These are phyloP conservation scores for Atractiella rhizophila DNA, from an alignment of 768 basidiomycete genomes.

Conservation along the genomic window DNA sequence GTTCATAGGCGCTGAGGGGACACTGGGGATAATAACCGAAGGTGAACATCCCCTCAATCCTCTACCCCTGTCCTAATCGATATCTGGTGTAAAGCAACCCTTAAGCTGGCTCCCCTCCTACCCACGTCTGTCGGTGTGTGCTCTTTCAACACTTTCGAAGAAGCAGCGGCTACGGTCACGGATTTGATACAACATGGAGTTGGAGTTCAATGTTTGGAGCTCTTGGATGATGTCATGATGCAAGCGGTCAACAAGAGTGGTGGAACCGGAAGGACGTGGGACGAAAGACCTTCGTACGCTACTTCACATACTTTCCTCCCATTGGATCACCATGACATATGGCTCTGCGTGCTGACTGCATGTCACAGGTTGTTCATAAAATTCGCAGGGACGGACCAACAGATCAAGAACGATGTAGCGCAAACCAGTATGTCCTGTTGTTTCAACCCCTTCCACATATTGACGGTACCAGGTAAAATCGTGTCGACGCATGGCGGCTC, in stretches of 20 bases:
- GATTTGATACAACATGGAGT: conserved; percentile 49
- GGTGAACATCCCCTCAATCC: conserved; percentile 23
- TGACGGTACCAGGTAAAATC: conserved; percentile 23
- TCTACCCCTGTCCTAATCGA: background rate
- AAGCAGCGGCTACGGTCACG: conserved; percentile 54
- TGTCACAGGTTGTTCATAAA: conserved; percentile 47
- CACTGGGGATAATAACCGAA: conserved; percentile 70
- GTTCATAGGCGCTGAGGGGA: conserved; percentile 29
- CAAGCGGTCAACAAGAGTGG: conserved; percentile 45
- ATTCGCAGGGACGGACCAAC: conserved; percentile 46
- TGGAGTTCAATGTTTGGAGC: conserved; percentile 60
- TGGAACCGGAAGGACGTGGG: conserved; percentile 26
- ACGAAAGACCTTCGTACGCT: conserved; percentile 2
- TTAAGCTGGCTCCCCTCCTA: conserved; percentile 51
- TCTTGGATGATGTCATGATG: conserved; percentile 67
- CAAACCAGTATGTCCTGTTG: conserved; percentile 3
- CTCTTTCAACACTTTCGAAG: conserved; percentile 53
- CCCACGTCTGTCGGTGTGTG: conserved; percentile 72
- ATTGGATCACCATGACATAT: background rate
- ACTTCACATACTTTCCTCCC: background rate
- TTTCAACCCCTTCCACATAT: background rate
- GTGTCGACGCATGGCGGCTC: conserved; percentile 41
- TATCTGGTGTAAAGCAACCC: conserved; percentile 33
- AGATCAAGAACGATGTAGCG: conserved; percentile 30
- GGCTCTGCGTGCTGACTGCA: background rate